Evolutionary conservation across 208 protist genomes (phyloP).

Genomic region (Leishmania guyanensis): DNA sequence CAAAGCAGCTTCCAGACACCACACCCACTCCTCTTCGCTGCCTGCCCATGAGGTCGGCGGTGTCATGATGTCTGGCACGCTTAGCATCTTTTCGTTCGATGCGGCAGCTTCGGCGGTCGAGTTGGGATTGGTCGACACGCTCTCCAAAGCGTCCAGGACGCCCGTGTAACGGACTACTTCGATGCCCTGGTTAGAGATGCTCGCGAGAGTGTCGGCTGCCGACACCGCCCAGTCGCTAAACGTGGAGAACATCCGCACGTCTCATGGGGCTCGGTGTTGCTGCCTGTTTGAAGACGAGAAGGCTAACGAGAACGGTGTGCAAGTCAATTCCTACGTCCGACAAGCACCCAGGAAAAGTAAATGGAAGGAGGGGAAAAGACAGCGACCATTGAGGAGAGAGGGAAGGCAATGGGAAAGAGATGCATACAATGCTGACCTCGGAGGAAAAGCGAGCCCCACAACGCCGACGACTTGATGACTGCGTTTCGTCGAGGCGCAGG

Average conservation of each 20-base stretch:
- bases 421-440: background rate
- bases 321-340: background rate
- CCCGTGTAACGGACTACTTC: constrained; percentile 42
- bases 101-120: background rate
- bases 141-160: constrained; percentile 42
- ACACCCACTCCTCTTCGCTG: constrained; percentile 47
- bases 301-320: background rate
- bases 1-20: constrained; percentile 37
- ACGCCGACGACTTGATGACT: background rate
- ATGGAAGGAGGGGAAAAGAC: background rate
- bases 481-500: background rate
- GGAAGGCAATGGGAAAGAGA: background rate
- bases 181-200: constrained; percentile 42
- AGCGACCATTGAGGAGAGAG: background rate
- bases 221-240: constrained; percentile 39
- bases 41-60: constrained; percentile 39
- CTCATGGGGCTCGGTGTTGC: background rate
- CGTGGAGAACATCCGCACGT: constrained; percentile 40
- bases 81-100: background rate
- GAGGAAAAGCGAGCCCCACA: background rate
- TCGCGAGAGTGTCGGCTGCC: constrained; percentile 40
- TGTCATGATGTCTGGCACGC: constrained; percentile 23
- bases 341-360: background rate
- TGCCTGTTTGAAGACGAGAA: background rate
- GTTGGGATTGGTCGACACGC: background rate